Percentiles rank a stretch among this genome's conserved stretches.
Conservation (phyloP, 1,139 yeast species). For the Fermentozyma sake region DNA sequence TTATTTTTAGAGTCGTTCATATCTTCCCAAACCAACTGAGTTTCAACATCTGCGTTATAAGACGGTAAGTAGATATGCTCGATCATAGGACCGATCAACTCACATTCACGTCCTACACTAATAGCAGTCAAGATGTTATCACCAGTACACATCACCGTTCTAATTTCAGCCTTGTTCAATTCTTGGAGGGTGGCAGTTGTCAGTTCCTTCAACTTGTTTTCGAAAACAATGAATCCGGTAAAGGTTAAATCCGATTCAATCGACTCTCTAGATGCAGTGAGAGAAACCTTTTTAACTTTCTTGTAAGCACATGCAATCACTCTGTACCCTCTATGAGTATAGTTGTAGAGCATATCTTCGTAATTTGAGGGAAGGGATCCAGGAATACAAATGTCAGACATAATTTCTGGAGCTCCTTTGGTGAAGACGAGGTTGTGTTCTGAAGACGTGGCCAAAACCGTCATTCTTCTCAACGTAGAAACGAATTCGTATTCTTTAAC, state of each 20-base stretch:
- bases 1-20: slow-evolving; percentile 48
- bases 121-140: slow-evolving; percentile 93
- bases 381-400: slow-evolving; percentile 68
- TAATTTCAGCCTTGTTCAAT: slow-evolving; percentile 60
- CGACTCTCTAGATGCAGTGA: slow-evolving; percentile 44
- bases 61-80: slow-evolving; percentile 65
- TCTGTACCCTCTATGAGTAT: slow-evolving; percentile 90
- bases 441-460: slow-evolving; percentile 49
- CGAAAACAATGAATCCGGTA: slow-evolving; percentile 87
- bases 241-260: slow-evolving; percentile 69
- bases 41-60: slow-evolving; percentile 27
- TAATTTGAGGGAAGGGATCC: slow-evolving; percentile 71
- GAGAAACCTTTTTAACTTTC: slow-evolving; percentile 11
- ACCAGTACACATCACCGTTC: slow-evolving; percentile 97
- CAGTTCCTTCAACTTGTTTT: slow-evolving; percentile 74
- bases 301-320: slow-evolving; percentile 93
- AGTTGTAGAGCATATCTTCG: slow-evolving; percentile 68
- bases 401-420: slow-evolving; percentile 98
- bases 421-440: slow-evolving; percentile 50
- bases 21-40: slow-evolving; percentile 57
- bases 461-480: slow-evolving; percentile 84
- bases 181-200: slow-evolving; percentile 59
- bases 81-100: slow-evolving; percentile 45
- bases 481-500: slow-evolving; percentile 79
- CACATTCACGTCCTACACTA: slow-evolving; percentile 86